A percentile compares a stretch with the other conserved stretches of the same genome.
Conservation (phyloP, 371 early-diverging fungal species). For the Mortierella sp. region DNA sequence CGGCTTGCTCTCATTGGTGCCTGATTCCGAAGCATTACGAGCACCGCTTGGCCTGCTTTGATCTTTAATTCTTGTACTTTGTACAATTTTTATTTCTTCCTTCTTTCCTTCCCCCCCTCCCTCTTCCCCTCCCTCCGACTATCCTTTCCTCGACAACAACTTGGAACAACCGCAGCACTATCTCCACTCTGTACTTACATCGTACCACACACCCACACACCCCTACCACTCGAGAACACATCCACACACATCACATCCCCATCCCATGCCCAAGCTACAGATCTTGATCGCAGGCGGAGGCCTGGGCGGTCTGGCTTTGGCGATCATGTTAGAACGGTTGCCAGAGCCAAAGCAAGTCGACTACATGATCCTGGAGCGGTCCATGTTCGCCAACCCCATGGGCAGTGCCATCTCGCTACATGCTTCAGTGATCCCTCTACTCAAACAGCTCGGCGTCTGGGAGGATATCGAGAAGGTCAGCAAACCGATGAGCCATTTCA, state of each 20-base stretch:
- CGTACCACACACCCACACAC: not conserved
- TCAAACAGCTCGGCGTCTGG: conserved; percentile 51
- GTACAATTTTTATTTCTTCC: too few species aligned
- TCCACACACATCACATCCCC: not conserved
- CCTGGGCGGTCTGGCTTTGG: conserved; percentile 35
- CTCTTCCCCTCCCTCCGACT: too few species aligned
- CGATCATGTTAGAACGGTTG: conserved; percentile 46
- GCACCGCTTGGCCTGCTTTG: too few species aligned
- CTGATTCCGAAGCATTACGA: too few species aligned
- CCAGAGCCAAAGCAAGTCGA: conserved; percentile 44
- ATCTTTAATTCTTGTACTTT: too few species aligned
- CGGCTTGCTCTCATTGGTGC: too few species aligned
- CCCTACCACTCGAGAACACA: not conserved
- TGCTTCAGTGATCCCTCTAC: conserved; percentile 38
- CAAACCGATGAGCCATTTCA: conserved; percentile 53
- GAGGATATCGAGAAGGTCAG: conserved; percentile 30
- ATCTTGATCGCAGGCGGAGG: conserved; percentile 49
- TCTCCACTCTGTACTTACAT: too few species aligned
- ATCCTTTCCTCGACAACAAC: too few species aligned
- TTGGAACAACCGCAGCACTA: too few species aligned
- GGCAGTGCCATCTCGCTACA: conserved; percentile 49
- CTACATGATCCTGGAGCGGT: conserved; percentile 47
- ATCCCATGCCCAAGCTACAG: conserved; percentile 19
- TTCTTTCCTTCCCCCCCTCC: too few species aligned
- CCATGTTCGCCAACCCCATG: conserved; percentile 23